Conservation (phyloP, 495 filamentous ascomycete genomes). For the Penicillium canariense region DNA sequence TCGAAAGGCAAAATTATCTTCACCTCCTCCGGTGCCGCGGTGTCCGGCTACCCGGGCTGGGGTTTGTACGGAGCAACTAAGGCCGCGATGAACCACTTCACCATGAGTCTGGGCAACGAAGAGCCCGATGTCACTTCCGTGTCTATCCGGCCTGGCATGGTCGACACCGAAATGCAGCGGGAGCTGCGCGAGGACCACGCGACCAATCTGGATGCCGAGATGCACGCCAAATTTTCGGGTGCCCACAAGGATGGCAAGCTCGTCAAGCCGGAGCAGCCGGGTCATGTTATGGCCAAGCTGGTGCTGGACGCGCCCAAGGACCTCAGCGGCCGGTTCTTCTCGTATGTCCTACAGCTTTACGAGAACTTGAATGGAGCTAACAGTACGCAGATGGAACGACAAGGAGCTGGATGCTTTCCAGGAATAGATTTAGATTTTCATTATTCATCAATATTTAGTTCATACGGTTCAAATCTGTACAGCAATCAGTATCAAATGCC, state of each 20-base stretch:
- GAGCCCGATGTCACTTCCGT: slow-evolving; percentile 74
- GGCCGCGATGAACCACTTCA: slow-evolving; percentile 83
- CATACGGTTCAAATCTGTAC: slow-evolving; percentile 17
- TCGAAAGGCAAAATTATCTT: slow-evolving; percentile 69
- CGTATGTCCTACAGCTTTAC: slow-evolving; percentile 47
- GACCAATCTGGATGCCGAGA: slow-evolving; percentile 59
- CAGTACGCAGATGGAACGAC: slow-evolving; percentile 63
- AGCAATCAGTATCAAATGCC: slow-evolving; percentile 37
- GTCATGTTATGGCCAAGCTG: slow-evolving; percentile 79
- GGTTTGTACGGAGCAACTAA: slow-evolving; percentile 80
- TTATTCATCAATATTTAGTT: slow-evolving; percentile 7
- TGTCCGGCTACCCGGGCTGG: slow-evolving; percentile 70
- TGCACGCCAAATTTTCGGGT: slow-evolving; percentile 65
- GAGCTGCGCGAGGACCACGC: slow-evolving; percentile 71
- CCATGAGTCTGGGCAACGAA: slow-evolving; percentile 68
- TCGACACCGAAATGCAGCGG: slow-evolving; percentile 93
- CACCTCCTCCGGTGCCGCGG: slow-evolving; percentile 73
- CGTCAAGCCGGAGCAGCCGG: slow-evolving; percentile 79
- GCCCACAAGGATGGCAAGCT: slow-evolving; percentile 67
- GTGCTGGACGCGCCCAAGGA: slow-evolving; percentile 59
- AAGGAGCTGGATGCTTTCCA: slow-evolving; percentile 64
- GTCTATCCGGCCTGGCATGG: slow-evolving; percentile 74
- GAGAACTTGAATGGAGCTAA: slow-evolving; percentile 36
- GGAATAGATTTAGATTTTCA: slow-evolving; percentile 27
- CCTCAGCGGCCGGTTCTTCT: slow-evolving; percentile 72